Evolutionary conservation across 1,284 basidiomycete species (phyloP).

Genomic region (Exobasidium cylindrosporum): DNA sequence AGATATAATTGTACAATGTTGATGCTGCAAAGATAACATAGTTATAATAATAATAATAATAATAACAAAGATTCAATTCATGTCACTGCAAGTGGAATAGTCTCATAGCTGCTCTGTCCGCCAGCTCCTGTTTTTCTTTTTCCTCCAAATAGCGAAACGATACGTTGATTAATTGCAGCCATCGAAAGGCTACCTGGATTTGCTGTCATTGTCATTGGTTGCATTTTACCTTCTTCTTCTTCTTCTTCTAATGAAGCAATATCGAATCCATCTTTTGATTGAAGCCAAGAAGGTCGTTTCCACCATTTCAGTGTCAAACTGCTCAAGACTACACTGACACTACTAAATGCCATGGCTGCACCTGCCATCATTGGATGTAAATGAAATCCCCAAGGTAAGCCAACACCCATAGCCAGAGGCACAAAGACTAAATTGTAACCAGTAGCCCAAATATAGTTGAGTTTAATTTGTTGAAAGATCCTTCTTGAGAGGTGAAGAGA

Average conservation of each 20-base stretch:
- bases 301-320: constrained; percentile 72
- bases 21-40: too few relatives aligned
- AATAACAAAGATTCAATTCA: too few relatives aligned
- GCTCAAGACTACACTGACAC: constrained; percentile 89
- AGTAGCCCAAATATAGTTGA: constrained; percentile 59
- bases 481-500: constrained; percentile 83
- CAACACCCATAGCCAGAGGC: constrained; percentile 96
- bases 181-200: neutral
- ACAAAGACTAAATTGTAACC: constrained; percentile 87
- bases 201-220: neutral
- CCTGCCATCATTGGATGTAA: constrained; percentile 98
- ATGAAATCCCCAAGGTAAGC: constrained; percentile 85
- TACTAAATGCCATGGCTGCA: constrained; percentile 94
- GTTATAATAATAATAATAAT: too few relatives aligned
- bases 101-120: neutral
- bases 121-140: neutral
- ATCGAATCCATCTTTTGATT: neutral
- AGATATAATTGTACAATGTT: too few relatives aligned
- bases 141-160: neutral
- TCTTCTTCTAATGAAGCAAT: neutral
- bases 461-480: constrained; percentile 84
- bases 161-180: neutral
- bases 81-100: neutral
- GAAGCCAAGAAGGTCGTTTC: constrained; percentile 43
- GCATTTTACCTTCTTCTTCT: neutral